A percentile compares a stretch with the other conserved stretches of the same genome.
These are phyloP conservation scores for Ascoidea asiatica DNA, from an alignment of 805 yeast species.

Conservation along the genomic window DNA sequence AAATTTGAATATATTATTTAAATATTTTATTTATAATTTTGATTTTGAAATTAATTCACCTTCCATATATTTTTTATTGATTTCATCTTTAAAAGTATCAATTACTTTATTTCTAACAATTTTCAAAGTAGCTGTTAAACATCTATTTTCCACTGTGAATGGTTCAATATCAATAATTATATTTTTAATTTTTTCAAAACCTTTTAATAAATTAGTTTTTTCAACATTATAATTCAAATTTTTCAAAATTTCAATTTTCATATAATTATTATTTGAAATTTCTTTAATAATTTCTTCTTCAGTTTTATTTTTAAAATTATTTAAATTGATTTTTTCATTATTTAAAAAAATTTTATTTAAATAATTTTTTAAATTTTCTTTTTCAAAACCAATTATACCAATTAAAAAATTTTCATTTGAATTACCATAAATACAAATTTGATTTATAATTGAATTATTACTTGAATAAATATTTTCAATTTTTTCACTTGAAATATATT, in stretches of 20 bases:
- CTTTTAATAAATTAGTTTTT: constrained; percentile 23
- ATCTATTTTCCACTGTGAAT: constrained; percentile 34
- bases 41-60: constrained; percentile 14
- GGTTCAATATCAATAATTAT: constrained; percentile 34
- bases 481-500: constrained; percentile 64
- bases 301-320: background rate
- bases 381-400: constrained; percentile 49
- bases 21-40: too few species aligned
- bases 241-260: constrained; percentile 21
- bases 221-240: constrained; percentile 24
- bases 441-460: constrained; percentile 35
- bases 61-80: constrained; percentile 30
- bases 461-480: constrained; percentile 55
- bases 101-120: constrained; percentile 41
- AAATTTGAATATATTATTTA: too few species aligned
- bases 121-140: constrained; percentile 45
- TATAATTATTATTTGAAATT: constrained; percentile 19
- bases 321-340: constrained; percentile 17
- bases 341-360: constrained; percentile 13
- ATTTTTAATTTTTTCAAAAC: constrained; percentile 40
- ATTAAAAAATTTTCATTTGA: constrained; percentile 41
- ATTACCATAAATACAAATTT: constrained; percentile 54
- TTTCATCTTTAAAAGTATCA: constrained; percentile 24
- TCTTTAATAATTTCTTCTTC: background rate
- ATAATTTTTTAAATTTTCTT: constrained; percentile 19